Evolutionary conservation across 805 yeast genomes (phyloP).

Genomic region (Candida fluviatilis): DNA sequence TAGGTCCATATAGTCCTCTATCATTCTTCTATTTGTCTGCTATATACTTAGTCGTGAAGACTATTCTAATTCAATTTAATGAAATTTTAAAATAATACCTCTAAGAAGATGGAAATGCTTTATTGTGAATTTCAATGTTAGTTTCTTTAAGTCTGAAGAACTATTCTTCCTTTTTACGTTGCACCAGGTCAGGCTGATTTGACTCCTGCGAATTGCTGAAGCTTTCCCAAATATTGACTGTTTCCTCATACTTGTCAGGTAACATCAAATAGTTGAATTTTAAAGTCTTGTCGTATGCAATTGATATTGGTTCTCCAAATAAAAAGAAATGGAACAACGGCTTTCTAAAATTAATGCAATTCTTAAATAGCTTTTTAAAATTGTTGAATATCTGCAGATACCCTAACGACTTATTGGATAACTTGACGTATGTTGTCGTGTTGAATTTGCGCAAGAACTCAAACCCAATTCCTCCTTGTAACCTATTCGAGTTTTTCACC

Average conservation of each 20-base stretch:
- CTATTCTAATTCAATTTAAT: background rate
- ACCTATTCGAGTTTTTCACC: constrained; percentile 67
- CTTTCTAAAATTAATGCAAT: constrained; percentile 24
- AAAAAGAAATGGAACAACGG: constrained; percentile 20
- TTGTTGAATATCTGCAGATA: constrained; percentile 31
- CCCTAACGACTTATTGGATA: constrained; percentile 36
- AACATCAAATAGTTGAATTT: constrained; percentile 33
- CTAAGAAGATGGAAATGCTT: no score
- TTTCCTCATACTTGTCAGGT: constrained; percentile 26
- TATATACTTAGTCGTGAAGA: no score
- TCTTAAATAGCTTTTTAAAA: constrained; percentile 24
- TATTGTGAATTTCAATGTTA: no score
- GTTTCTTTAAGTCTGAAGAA: no score
- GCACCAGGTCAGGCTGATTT: no score
- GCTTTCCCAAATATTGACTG: constrained; percentile 22
- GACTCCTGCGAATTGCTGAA: background rate
- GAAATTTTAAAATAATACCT: no score
- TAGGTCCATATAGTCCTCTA: no score
- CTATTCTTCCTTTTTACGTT: no score
- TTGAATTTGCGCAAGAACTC: constrained; percentile 13
- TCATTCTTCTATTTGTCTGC: no score
- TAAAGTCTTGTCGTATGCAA: constrained; percentile 21
- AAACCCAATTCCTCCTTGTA: constrained; percentile 51
- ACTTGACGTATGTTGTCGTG: constrained; percentile 20
- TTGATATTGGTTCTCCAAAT: constrained; percentile 22